Conservation (phyloP, 805 yeast genomes). For the Starmera pachycereana region DNA sequence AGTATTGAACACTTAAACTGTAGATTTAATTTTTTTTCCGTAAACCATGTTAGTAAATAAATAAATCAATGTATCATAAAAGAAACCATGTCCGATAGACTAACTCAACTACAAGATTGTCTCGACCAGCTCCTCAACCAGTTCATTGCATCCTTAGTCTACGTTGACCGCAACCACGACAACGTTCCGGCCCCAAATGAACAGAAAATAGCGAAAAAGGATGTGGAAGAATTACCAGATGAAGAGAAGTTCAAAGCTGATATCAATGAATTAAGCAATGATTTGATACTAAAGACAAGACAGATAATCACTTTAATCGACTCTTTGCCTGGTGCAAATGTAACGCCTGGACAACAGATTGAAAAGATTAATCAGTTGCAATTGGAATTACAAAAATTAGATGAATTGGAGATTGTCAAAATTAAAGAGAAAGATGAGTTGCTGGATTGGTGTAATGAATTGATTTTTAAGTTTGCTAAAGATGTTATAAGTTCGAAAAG, state of each 20-base stretch:
- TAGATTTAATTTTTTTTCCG: no score
- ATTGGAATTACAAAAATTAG: constrained; percentile 48
- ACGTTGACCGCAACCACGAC: constrained; percentile 69
- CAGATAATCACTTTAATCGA: constrained; percentile 82
- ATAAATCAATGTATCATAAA: no score
- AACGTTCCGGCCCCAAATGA: constrained; percentile 41
- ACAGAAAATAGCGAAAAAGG: constrained; percentile 38
- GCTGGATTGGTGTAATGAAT: constrained; percentile 48
- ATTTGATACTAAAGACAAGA: constrained; percentile 73
- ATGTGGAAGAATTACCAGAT: constrained; percentile 17
- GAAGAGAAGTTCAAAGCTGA: constrained; percentile 33
- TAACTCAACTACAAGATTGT: constrained; percentile 84
- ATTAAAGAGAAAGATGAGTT: constrained; percentile 56
- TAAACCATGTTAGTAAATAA: no score
- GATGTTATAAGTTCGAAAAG: constrained; percentile 27
- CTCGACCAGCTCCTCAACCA: constrained; percentile 72
- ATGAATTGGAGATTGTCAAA: constrained; percentile 44
- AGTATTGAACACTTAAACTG: no score
- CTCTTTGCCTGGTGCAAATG: constrained; percentile 88
- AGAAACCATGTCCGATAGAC: constrained; percentile 61
- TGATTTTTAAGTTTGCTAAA: constrained; percentile 41
- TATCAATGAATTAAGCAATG: constrained; percentile 71
- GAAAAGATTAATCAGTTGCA: constrained; percentile 52
- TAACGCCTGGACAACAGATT: constrained; percentile 66
- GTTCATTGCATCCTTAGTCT: constrained; percentile 67